Base-by-base conservation (phyloP, 2,329 filamentous ascomycete genomes). In the Neonectria magnoliae region DNA sequence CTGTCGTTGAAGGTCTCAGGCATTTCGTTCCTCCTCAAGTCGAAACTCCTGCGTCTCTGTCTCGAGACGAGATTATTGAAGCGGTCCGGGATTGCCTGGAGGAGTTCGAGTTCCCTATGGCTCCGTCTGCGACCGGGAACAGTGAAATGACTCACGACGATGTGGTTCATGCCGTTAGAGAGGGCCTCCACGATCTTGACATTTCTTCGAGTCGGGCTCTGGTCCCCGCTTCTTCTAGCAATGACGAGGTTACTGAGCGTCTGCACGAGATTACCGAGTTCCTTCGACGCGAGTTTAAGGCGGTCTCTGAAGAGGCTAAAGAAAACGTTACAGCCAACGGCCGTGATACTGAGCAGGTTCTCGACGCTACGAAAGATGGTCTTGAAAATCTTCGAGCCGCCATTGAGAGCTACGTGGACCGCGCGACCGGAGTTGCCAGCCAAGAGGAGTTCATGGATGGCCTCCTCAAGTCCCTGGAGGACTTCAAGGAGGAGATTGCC, bases 321-420 rank as follows among this genome's bases (percentile, higher is more conserved):
- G 88, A 95, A 72, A 95, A 93, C 70, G 90, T 93, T 20, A 88
- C 92, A 3, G 90, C 91, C 66, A 93, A 90, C 71, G 93, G 91
- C 44, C 87, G 90, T 62, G 93, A 96, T 75, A 95, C 93, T 0
- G 94, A 97, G 77, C 93, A 97, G 76, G 90, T 97, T 13, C 83
- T 98, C 5, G 93, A 96, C 76, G 92, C 93, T 1, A 90, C 97
- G 47, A 95, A 93, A 71, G 93, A 97, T 75, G 94, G 94, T 0
- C 85, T 97, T 14, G 93, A 97, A 70, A 90, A 88, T 69, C 86
- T 98, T 7, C 90, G 93, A 11, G 81, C 83, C 13, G 92, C 97
- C 63, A 92, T 98, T 59, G 93, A 97, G 71, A 84, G 83, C 47
- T 97, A 97, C 69, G 89, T 96, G 62, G 90, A 94, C 72, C 89